Percentiles rank a stretch among this genome's conserved stretches.
Evolutionary conservation across 768 basidiomycete genomes (phyloP).

Genomic region (Nevesoporus exiguus): DNA sequence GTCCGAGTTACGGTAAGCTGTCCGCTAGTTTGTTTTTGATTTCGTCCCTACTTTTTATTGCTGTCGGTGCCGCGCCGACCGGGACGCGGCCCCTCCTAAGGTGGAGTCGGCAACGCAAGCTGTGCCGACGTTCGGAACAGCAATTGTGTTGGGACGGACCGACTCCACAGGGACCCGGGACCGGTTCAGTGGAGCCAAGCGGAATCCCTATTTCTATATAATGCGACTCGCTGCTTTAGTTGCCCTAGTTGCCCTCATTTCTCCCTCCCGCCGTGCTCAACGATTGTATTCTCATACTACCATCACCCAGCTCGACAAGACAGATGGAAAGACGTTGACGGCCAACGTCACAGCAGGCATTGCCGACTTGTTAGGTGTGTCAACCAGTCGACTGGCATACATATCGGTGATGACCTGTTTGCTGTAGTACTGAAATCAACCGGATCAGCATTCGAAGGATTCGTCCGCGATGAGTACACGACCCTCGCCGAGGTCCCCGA

Average conservation of each 20-base stretch:
- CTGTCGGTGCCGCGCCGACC: not conserved
- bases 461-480: conserved; percentile 85
- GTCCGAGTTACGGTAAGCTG: conserved; percentile 53
- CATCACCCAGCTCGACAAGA: conserved; percentile 55
- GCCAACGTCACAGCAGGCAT: conserved; percentile 69
- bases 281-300: not conserved
- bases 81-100: conserved; percentile 10
- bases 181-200: conserved; percentile 25
- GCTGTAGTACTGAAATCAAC: conserved; percentile 80
- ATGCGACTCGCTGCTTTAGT: not conserved
- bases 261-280: not conserved
- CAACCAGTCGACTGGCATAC: not conserved
- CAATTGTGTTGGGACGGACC: not conserved
- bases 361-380: conserved; percentile 74
- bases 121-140: conserved; percentile 5
- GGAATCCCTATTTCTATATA: conserved; percentile 14
- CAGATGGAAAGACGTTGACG: conserved; percentile 58
- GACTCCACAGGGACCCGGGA: conserved; percentile 20
- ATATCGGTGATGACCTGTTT: not conserved
- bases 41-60: not conserved
- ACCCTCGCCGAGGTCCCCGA: conserved; percentile 81
- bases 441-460: conserved; percentile 80
- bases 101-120: conserved; percentile 18
- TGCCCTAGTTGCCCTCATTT: not conserved
- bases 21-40: conserved; percentile 5